Base-by-base conservation (phyloP, 805 yeast genomes). In the Ogataea thermomethanolica region DNA sequence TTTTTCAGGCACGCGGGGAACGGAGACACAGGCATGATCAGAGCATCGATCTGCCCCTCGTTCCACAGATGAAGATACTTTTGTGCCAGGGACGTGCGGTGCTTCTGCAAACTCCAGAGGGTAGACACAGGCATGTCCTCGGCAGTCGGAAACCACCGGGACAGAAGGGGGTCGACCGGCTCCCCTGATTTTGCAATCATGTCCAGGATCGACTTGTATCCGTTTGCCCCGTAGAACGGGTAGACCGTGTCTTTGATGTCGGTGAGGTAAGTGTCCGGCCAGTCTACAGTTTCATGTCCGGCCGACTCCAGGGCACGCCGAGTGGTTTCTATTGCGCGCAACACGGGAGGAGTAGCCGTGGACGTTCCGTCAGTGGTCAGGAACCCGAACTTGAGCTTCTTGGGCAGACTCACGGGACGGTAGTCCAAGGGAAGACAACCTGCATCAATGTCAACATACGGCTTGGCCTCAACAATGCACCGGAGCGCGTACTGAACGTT, bases 261-360 rank as follows among this genome's bases (percentile, higher is more conserved):
- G 41, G 67, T 49, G 17, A 68, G 55, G 25, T 56, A 48, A 41
- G 65, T 70, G 30, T 64, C 67, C n/a, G 56, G 50, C 78, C 79
- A 72, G 37, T 72, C 74, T 30, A 77, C 63, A 8, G 74, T 67
- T 41, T 72, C 74, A 42, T 73, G 79, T 21, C 84, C 81, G 11
- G 69, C 69, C 22, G 55, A 65, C 23, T 51, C 49, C 28, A 69
- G 49, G 29, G 50, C 49, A 13, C 54, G 61, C 7, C 51, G 54
- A 6, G 61, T 62, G 7, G 51, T 51, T 14, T 66, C 54, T 40
- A 78, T 30, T 1, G 73, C 81, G 41, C 80, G 64, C 8, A 59
- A 40, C 9, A 75, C 62, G 4, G 78, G 78, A 7, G 80, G 74
- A 15, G 72, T 67, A 6, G 79, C 79, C 13, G 65, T 62, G 5